Conservation (phyloP, 2,329 filamentous ascomycete species). For the Akanthomyces dipterigenus region DNA sequence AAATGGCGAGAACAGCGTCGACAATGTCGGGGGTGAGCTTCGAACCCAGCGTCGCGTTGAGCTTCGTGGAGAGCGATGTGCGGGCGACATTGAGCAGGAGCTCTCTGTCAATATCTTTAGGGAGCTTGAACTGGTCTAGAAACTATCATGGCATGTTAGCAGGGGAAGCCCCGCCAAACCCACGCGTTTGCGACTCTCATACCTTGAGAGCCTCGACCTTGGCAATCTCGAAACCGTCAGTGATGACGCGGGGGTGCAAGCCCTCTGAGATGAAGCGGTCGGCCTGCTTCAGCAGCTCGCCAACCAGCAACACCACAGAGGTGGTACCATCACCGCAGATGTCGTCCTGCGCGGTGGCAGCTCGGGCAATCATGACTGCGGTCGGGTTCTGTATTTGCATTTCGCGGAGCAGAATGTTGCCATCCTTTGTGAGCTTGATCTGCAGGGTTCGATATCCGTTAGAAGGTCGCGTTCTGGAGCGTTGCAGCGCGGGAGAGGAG, state of each 20-base stretch:
- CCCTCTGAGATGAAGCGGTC: constrained; percentile 94
- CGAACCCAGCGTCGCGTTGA: constrained; percentile 81
- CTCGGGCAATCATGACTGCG: constrained; percentile 74
- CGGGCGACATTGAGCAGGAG: constrained; percentile 87
- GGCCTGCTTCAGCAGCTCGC: constrained; percentile 95
- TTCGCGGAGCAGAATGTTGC: constrained; percentile 73
- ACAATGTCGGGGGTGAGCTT: constrained; percentile 93
- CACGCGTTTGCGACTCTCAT: constrained; percentile 6
- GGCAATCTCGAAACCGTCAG: constrained; percentile 94
- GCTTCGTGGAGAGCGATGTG: constrained; percentile 91
- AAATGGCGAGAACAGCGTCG: constrained; percentile 91
- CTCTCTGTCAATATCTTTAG: constrained; percentile 84
- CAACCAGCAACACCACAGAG: constrained; percentile 88
- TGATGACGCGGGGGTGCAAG: constrained; percentile 93
- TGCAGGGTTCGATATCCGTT: constrained; percentile 30
- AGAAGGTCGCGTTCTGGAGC: constrained; percentile 17
- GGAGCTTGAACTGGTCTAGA: constrained; percentile 87
- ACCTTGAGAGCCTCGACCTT: constrained; percentile 90
- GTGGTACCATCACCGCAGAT: constrained; percentile 98
- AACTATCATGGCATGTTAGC: constrained; percentile 50
- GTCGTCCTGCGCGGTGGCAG: constrained; percentile 95
- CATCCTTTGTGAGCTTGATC: constrained; percentile 99
- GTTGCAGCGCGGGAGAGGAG: constrained; percentile 18
- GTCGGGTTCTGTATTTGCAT: constrained; percentile 99
- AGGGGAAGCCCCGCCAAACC: neutral